Evolutionary conservation across 1,284 basidiomycete species (phyloP).

Genomic region (Cerrena zonata): DNA sequence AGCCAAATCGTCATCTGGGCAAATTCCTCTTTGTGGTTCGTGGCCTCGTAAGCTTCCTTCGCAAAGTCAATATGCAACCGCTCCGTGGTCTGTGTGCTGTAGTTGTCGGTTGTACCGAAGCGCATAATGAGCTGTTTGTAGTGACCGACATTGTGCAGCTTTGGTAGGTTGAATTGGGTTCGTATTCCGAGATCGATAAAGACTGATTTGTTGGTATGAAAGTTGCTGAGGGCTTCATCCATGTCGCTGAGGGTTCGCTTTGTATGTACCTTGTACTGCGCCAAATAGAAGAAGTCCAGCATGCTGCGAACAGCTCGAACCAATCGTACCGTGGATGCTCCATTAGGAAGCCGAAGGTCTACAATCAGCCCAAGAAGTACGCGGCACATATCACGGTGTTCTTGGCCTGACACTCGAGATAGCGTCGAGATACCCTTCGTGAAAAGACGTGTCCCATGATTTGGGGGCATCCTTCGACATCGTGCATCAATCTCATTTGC

Average conservation of each 20-base stretch:
- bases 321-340: background rate
- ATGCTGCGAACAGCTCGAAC: conserved; percentile 15
- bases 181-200: conserved; percentile 18
- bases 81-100: conserved; percentile 25
- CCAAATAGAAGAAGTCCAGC: conserved; percentile 21
- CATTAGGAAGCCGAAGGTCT: conserved; percentile 10
- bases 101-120: conserved; percentile 17
- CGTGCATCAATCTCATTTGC: conserved; percentile 31
- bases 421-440: no score
- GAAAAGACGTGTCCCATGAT: conserved; percentile 34
- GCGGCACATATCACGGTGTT: conserved; percentile 18
- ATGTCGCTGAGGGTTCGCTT: conserved; percentile 9
- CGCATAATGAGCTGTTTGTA: conserved; percentile 17
- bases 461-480: conserved; percentile 27
- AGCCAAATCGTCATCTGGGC: conserved; percentile 26
- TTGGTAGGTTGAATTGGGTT: conserved; percentile 27
- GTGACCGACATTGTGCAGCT: conserved; percentile 22
- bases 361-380: conserved; percentile 17
- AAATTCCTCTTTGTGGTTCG: conserved; percentile 20
- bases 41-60: no score
- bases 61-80: conserved; percentile 26
- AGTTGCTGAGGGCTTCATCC: conserved; percentile 12
- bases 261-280: conserved; percentile 20
- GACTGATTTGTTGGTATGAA: conserved; percentile 23
- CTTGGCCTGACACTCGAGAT: no score